phyloP scores from a whole-genome alignment of 495 filamentous ascomycete genomes.

The Filosporella fistucella region DNA sequence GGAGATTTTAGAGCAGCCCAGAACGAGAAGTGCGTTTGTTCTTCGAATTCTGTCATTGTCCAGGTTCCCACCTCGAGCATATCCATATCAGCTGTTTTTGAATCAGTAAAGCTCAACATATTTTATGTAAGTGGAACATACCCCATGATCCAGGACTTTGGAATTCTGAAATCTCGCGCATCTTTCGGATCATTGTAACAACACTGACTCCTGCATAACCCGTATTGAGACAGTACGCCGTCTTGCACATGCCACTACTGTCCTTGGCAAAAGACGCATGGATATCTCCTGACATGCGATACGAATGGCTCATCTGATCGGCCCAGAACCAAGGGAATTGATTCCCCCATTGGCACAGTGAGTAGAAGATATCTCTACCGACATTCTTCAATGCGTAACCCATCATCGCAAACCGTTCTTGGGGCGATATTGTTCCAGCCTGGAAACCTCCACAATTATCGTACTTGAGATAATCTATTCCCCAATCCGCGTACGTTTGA shows the following conservation, averaged over 20 bases:
- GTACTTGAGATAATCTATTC: slow-evolving; percentile 32
- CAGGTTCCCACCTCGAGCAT: slow-evolving; percentile 44
- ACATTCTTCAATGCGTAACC: slow-evolving; percentile 26
- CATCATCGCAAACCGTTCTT: slow-evolving; percentile 23
- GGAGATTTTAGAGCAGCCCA: slow-evolving; percentile 50
- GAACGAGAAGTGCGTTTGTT: slow-evolving; percentile 46
- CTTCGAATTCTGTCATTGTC: slow-evolving; percentile 30
- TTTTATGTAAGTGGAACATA: not conserved
- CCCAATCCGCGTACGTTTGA: slow-evolving; percentile 28
- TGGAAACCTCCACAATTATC: slow-evolving; percentile 26
- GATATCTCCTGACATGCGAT: slow-evolving; percentile 31
- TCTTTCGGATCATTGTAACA: slow-evolving; percentile 30
- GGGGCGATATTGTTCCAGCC: slow-evolving; percentile 13
- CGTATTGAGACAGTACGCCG: slow-evolving; percentile 27
- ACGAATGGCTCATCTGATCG: slow-evolving; percentile 22
- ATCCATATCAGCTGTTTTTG: slow-evolving; percentile 28
- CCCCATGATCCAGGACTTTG: slow-evolving; percentile 21
- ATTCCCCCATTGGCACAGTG: slow-evolving; percentile 30
- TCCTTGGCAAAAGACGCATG: slow-evolving; percentile 28
- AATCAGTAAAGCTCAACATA: slow-evolving; percentile 1
- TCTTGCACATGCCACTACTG: slow-evolving; percentile 22
- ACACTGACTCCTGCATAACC: slow-evolving; percentile 30
- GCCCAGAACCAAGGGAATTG: slow-evolving; percentile 30
- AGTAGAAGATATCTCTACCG: slow-evolving; percentile 28
- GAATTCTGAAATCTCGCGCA: slow-evolving; percentile 25